Percentiles rank a stretch among this genome's conserved stretches.
phyloP scores from a whole-genome alignment of 2,329 filamentous ascomycete species.

The Nemania abortiva region DNA sequence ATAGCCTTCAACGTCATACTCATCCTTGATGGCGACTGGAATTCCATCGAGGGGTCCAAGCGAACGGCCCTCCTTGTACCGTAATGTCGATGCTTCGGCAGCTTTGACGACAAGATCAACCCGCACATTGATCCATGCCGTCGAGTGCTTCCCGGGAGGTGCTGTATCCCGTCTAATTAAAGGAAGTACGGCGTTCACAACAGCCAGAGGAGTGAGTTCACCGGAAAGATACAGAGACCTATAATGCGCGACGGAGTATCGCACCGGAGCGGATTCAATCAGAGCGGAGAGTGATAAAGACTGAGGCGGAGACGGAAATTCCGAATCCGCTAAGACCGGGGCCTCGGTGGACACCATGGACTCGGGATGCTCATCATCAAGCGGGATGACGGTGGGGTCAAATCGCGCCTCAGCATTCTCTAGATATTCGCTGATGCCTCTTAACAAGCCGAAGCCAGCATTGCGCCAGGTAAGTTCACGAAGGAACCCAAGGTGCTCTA shows the following conservation, averaged over 20 bases:
- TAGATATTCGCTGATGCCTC: conserved; percentile 18
- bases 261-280: conserved; percentile 16
- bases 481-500: conserved; percentile 24
- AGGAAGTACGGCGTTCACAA: conserved; percentile 60
- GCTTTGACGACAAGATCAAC: conserved; percentile 57
- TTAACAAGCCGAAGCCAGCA: conserved; percentile 17
- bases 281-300: conserved; percentile 2
- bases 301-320: conserved; percentile 6
- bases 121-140: conserved; percentile 60
- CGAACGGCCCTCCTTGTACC: conserved; percentile 66
- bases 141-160: conserved; percentile 55
- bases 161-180: conserved; percentile 54
- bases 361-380: conserved; percentile 8
- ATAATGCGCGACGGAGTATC: conserved; percentile 59
- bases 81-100: conserved; percentile 58
- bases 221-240: conserved; percentile 59
- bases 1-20: conserved; percentile 81
- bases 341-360: neutral
- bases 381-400: conserved; percentile 26
- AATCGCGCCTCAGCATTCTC: conserved; percentile 26
- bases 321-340: neutral
- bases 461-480: conserved; percentile 13
- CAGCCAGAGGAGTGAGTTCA: conserved; percentile 60
- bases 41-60: conserved; percentile 78
- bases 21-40: conserved; percentile 80